A percentile compares a stretch with the other conserved stretches of the same genome.
These are phyloP conservation scores for Craspedostauros australis DNA, from an alignment of 108 stramenopile genomes.

Conservation along the genomic window DNA sequence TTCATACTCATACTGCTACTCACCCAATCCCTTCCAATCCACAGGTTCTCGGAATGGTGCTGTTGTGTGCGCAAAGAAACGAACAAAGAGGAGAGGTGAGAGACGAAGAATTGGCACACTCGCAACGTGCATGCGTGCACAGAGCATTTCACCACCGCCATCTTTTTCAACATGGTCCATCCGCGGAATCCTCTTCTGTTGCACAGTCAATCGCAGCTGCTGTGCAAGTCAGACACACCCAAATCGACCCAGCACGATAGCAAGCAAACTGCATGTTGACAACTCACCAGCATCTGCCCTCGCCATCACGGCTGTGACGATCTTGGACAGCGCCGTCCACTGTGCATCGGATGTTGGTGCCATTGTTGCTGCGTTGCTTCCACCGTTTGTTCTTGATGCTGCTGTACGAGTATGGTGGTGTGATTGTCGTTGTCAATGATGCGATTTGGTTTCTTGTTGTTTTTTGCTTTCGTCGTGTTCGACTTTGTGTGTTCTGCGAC, in stretches of 20 bases:
- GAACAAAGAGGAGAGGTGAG: not conserved
- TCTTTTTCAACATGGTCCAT: not conserved
- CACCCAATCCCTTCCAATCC: constrained; percentile 88
- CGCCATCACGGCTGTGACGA: constrained; percentile 55
- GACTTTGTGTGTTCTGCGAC: too few relatives aligned
- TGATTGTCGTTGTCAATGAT: too few relatives aligned
- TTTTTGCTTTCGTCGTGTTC: too few relatives aligned
- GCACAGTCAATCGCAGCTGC: not conserved
- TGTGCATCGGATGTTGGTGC: constrained; percentile 29
- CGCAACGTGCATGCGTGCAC: not conserved
- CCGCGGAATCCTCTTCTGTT: not conserved
- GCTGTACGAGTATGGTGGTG: too few relatives aligned
- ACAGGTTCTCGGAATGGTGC: constrained; percentile 95
- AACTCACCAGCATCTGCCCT: constrained; percentile 69
- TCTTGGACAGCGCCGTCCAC: constrained; percentile 59
- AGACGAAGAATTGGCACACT: not conserved
- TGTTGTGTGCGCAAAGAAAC: constrained; percentile 9
- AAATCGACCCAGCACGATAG: not conserved
- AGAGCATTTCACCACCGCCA: too few relatives aligned
- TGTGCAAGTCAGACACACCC: not conserved
- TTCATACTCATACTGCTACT: too few relatives aligned
- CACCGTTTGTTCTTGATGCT: too few relatives aligned
- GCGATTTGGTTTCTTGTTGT: too few relatives aligned
- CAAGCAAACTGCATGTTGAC: not conserved
- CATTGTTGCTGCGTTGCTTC: constrained; percentile 1